phyloP scores from a whole-genome alignment of 495 filamentous ascomycete species.

The Talaromyces liani region DNA sequence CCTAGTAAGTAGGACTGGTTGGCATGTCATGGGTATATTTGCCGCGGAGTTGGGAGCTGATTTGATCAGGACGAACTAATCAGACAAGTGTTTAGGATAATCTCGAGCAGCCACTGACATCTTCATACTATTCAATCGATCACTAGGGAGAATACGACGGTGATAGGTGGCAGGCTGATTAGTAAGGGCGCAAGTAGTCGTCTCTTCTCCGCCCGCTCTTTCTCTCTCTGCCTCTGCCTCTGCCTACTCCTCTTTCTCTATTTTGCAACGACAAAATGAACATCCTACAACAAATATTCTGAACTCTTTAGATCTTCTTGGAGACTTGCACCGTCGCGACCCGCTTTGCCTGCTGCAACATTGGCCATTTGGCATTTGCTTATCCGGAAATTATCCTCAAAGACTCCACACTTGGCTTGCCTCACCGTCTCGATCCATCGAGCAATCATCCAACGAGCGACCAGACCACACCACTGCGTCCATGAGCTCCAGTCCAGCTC shows the following conservation, averaged over 20 bases:
- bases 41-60: neutral
- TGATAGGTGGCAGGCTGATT: neutral
- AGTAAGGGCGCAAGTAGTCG: neutral
- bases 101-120: neutral
- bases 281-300: neutral
- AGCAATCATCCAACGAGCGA: neutral
- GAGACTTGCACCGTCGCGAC: neutral
- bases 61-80: neutral
- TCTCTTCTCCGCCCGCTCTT: neutral
- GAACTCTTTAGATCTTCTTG: neutral
- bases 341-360: neutral
- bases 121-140: neutral
- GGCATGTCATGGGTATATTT: neutral
- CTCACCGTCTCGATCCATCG: neutral
- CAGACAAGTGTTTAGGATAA: neutral
- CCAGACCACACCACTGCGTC: neutral
- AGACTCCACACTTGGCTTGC: slow-evolving; percentile 6
- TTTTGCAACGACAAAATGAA: neutral
- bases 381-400: slow-evolving; percentile 9
- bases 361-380: neutral
- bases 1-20: neutral
- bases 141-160: neutral
- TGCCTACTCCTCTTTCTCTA: neutral
- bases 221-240: neutral
- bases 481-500: neutral